Conservation (phyloP, 352 stramenopile genomes). For the Phytophthora citricola region DNA sequence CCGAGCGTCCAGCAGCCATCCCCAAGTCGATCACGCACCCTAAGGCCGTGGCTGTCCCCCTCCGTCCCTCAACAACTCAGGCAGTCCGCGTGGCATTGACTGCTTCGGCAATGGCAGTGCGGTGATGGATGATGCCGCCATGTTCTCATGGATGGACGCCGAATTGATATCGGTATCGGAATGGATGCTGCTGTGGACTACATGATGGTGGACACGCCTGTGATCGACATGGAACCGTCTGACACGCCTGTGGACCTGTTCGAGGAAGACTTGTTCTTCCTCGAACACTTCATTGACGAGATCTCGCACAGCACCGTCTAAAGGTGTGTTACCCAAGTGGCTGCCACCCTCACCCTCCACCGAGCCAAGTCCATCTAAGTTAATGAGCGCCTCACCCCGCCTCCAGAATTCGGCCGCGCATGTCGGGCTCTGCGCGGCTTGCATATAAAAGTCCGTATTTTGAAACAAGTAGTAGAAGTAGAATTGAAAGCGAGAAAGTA, state of each 20-base stretch:
- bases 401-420: constrained; percentile 6
- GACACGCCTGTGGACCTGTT: constrained; percentile 79
- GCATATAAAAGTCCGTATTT: constrained; percentile 42
- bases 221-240: constrained; percentile 80
- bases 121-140: constrained; percentile 32
- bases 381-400: constrained; percentile 18
- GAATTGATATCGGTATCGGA: constrained; percentile 72
- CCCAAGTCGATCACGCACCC: constrained; percentile 27
- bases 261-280: constrained; percentile 81
- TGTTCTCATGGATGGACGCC: constrained; percentile 78
- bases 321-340: constrained; percentile 7
- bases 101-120: constrained; percentile 38
- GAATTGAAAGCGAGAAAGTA: constrained; percentile 30
- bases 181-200: constrained; percentile 77
- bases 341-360: constrained; percentile 6
- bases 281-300: constrained; percentile 84
- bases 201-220: constrained; percentile 75
- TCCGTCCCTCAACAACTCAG: constrained; percentile 34
- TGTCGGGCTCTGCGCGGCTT: constrained; percentile 9
- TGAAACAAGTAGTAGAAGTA: constrained; percentile 46
- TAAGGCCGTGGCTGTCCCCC: constrained; percentile 27
- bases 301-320: constrained; percentile 62
- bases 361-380: constrained; percentile 30
- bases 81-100: constrained; percentile 66
- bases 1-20: constrained; percentile 18